Conservation (phyloP, 2,329 filamentous ascomycete species). For the Sarocladium oryzae region DNA sequence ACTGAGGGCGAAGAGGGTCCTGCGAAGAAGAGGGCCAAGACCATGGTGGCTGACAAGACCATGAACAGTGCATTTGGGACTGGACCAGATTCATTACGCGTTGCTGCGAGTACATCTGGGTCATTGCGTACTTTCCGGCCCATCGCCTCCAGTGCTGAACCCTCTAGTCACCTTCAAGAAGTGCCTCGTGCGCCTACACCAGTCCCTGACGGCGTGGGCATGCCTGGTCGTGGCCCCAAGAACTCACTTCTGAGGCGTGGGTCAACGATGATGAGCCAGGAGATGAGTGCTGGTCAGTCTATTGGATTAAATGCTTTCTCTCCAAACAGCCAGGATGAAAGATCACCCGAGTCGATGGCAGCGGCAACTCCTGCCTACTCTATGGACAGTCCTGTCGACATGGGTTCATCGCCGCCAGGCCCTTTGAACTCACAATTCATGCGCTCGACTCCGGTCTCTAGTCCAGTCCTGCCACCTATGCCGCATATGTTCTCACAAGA, state of each 20-base stretch:
- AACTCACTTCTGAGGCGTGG: constrained; percentile 20
- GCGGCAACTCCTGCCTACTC: constrained; percentile 47
- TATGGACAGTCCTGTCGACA: constrained; percentile 67
- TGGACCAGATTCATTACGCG: constrained; percentile 72
- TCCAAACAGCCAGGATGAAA: constrained; percentile 39
- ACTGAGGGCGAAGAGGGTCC: constrained; percentile 53
- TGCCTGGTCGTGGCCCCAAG: constrained; percentile 22
- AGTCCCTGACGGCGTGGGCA: constrained; percentile 45
- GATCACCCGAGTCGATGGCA: constrained; percentile 45
- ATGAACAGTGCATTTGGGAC: constrained; percentile 65
- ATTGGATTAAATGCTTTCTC: constrained; percentile 33
- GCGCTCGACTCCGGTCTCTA: constrained; percentile 64
- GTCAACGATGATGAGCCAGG: constrained; percentile 52
- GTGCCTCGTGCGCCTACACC: constrained; percentile 73
- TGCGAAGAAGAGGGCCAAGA: constrained; percentile 68
- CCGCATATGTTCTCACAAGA: constrained; percentile 57
- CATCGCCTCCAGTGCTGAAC: constrained; percentile 45
- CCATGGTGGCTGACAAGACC: constrained; percentile 66
- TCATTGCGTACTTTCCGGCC: constrained; percentile 82
- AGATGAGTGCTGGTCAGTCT: constrained; percentile 37
- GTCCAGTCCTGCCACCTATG: constrained; percentile 66
- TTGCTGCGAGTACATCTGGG: constrained; percentile 85
- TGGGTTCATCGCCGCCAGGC: constrained; percentile 85
- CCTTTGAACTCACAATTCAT: constrained; percentile 53
- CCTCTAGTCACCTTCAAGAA: constrained; percentile 55